phyloP scores from a whole-genome alignment of 2,329 filamentous ascomycete species.

The Aspergillus terreus region DNA sequence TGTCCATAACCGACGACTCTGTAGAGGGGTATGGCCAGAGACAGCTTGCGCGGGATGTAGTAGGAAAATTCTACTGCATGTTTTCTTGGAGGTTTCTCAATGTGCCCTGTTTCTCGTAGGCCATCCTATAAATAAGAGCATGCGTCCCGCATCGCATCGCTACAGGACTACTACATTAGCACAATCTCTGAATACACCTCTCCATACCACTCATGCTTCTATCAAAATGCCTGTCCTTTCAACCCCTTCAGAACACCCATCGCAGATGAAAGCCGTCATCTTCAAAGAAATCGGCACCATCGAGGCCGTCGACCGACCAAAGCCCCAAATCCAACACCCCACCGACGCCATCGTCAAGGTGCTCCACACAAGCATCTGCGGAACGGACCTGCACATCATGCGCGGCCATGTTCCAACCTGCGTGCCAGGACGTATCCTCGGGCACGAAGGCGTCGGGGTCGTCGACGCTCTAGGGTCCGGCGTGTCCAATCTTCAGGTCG shows the following conservation, averaged over 20 bases:
- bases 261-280: conserved; percentile 43
- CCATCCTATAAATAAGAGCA: background rate
- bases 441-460: conserved; percentile 53
- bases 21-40: too few relatives aligned
- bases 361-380: conserved; percentile 49
- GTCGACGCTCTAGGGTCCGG: conserved; percentile 45
- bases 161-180: background rate
- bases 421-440: conserved; percentile 45
- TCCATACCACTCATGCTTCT: background rate
- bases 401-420: conserved; percentile 51
- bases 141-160: background rate
- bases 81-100: too few relatives aligned
- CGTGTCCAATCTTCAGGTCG: conserved; percentile 46
- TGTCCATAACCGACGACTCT: too few relatives aligned
- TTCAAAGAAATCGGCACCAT: conserved; percentile 33
- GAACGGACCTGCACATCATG: conserved; percentile 53
- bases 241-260: background rate
- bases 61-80: too few relatives aligned
- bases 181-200: background rate
- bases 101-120: background rate
- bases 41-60: too few relatives aligned
- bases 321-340: conserved; percentile 37
- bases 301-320: conserved; percentile 30
- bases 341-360: conserved; percentile 49
- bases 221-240: background rate